Conservation (phyloP, 2,329 filamentous ascomycete species). For the Exophiala alcalophila region DNA sequence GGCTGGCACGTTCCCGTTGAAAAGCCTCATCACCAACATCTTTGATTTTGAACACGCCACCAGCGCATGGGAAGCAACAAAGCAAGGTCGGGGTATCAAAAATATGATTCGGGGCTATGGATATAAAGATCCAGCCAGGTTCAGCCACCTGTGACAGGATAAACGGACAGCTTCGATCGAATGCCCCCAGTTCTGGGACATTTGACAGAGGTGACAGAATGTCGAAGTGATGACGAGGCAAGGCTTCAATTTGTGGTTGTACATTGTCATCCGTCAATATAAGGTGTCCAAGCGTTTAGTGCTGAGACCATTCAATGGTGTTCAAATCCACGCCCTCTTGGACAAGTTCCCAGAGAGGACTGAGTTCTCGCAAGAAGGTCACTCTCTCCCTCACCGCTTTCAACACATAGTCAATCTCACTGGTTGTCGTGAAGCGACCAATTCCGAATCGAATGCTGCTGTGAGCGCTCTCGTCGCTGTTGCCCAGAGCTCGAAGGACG, state of each 20-base stretch:
- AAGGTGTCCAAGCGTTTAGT: no score
- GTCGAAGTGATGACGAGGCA: no score
- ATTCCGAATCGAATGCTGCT: slow-evolving; percentile 98
- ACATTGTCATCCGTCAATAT: no score
- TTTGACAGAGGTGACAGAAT: no score
- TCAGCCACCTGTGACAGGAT: slow-evolving; percentile 19
- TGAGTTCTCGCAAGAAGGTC: slow-evolving; percentile 87
- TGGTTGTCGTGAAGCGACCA: slow-evolving; percentile 91
- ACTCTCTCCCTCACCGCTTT: slow-evolving; percentile 91
- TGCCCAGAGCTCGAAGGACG: slow-evolving; percentile 88
- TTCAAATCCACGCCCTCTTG: slow-evolving; percentile 94
- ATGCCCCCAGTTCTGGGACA: no score
- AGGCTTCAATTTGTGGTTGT: no score
- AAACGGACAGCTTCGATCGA: background rate
- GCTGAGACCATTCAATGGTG: slow-evolving; percentile 97
- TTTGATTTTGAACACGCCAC: slow-evolving; percentile 36
- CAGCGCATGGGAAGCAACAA: slow-evolving; percentile 37
- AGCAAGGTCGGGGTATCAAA: slow-evolving; percentile 28
- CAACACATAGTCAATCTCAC: slow-evolving; percentile 94
- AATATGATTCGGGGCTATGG: slow-evolving; percentile 30
- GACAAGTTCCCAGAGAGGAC: slow-evolving; percentile 94
- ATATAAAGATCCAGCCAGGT: slow-evolving; percentile 22
- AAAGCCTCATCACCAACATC: slow-evolving; percentile 35
- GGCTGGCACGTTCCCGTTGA: slow-evolving; percentile 33
- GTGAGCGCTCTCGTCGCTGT: slow-evolving; percentile 95